phyloP scores from a whole-genome alignment of 2,329 filamentous ascomycete genomes.

The Tolypocladium amazonense region DNA sequence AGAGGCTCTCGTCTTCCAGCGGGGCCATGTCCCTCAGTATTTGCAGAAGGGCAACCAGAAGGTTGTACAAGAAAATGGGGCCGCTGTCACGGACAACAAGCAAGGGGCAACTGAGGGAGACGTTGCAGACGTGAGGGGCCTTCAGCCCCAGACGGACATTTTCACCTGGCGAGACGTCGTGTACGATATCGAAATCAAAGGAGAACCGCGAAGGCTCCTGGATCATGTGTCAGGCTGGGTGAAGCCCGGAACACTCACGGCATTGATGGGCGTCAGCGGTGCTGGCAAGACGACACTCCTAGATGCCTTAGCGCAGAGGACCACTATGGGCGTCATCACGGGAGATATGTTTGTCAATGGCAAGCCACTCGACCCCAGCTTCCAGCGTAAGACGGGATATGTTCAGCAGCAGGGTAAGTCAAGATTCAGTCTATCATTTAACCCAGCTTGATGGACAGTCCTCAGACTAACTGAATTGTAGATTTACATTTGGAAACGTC shows the following conservation, averaged over 20 bases:
- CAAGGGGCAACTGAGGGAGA: slow-evolving; percentile 4
- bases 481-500: slow-evolving; percentile 46
- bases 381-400: slow-evolving; percentile 56
- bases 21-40: slow-evolving; percentile 37
- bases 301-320: slow-evolving; percentile 35
- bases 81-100: slow-evolving; percentile 12
- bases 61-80: slow-evolving; percentile 18
- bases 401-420: slow-evolving; percentile 50
- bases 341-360: slow-evolving; percentile 59
- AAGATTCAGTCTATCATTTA: background rate
- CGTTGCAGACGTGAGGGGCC: slow-evolving; percentile 13
- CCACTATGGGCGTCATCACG: slow-evolving; percentile 50
- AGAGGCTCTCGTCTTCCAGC: slow-evolving; percentile 58
- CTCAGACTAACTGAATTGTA: slow-evolving; percentile 7
- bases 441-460: background rate
- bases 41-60: slow-evolving; percentile 21
- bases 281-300: slow-evolving; percentile 33
- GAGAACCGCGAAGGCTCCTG: slow-evolving; percentile 57
- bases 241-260: slow-evolving; percentile 77
- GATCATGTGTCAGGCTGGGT: slow-evolving; percentile 82
- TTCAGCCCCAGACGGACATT: slow-evolving; percentile 40
- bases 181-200: slow-evolving; percentile 64
- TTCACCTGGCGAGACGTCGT: slow-evolving; percentile 74
- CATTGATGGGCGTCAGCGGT: slow-evolving; percentile 55
- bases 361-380: slow-evolving; percentile 41